Conservation (phyloP, 768 basidiomycete species). For the Sarcomyxa edulis region DNA sequence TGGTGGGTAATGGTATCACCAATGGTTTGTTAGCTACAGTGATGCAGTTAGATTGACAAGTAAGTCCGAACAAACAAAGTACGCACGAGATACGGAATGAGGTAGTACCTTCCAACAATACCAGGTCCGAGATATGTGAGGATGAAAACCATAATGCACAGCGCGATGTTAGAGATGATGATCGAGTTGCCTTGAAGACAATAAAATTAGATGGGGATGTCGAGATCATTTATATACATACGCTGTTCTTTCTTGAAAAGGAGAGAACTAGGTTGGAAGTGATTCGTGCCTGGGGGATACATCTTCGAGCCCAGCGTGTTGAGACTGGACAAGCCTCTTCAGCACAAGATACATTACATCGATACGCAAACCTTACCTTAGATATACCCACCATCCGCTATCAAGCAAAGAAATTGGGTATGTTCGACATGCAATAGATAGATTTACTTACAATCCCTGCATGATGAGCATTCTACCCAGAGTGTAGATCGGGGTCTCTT, state of each 20-base stretch:
- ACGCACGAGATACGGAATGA: slow-evolving; percentile 42
- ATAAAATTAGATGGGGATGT: slow-evolving; percentile 5
- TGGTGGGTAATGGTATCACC: slow-evolving; percentile 20
- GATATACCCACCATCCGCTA: slow-evolving; percentile 33
- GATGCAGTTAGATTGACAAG: slow-evolving; percentile 2
- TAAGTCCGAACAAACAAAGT: slow-evolving; percentile 12
- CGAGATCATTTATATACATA: slow-evolving; percentile 13
- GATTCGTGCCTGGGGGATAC: slow-evolving; percentile 44
- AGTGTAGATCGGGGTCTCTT: slow-evolving; percentile 46
- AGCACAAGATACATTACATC: slow-evolving; percentile 1
- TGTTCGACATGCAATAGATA: slow-evolving; percentile 6
- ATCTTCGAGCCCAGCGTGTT: slow-evolving; percentile 45
- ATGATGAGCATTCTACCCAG: slow-evolving; percentile 38
- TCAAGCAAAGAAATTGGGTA: not conserved
- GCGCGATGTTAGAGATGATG: slow-evolving; percentile 27
- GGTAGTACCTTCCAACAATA: slow-evolving; percentile 23
- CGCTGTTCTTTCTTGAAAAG: slow-evolving; percentile 35
- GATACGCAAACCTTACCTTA: slow-evolving; percentile 16
- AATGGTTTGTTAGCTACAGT: slow-evolving; percentile 36
- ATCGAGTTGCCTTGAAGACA: slow-evolving; percentile 28
- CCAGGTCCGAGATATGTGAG: slow-evolving; percentile 18
- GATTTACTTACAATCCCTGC: slow-evolving; percentile 35
- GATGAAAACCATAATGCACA: slow-evolving; percentile 18
- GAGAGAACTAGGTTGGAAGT: slow-evolving; percentile 32
- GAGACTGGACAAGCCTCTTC: not conserved